Percentiles rank a stretch among this genome's conserved stretches.
Conservation (phyloP, 192 early-diverging fungal species). For the Backusella parvicylindrica region DNA sequence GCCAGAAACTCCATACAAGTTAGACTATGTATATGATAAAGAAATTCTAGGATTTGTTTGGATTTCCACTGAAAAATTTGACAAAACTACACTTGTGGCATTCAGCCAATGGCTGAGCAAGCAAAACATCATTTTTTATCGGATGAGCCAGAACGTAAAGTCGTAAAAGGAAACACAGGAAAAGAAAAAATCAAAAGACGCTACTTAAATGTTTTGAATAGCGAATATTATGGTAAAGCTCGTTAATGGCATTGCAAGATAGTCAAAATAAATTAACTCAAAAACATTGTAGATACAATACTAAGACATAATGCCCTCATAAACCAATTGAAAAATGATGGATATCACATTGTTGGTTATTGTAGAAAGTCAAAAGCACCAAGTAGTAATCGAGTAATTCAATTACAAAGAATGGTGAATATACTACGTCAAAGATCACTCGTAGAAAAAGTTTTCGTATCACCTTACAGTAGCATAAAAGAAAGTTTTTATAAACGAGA, state of each 20-base stretch:
- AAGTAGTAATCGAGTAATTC: background rate
- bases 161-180: background rate
- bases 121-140: background rate
- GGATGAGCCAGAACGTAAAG: background rate
- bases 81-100: background rate
- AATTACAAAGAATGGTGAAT: background rate
- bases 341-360: background rate
- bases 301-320: background rate
- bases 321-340: slow-evolving; percentile 2
- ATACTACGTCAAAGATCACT: background rate
- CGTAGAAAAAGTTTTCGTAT: background rate
- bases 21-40: background rate
- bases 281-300: background rate
- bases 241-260: background rate
- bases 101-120: background rate
- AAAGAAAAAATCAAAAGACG: background rate
- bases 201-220: background rate
- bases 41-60: background rate
- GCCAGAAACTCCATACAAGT: background rate
- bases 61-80: background rate
- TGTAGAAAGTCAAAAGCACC: background rate
- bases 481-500: background rate
- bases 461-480: background rate
- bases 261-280: background rate
- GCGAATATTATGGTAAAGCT: background rate